Conservation (phyloP, 2,329 filamentous ascomycete genomes). For the Ambrosiella beaveri region DNA sequence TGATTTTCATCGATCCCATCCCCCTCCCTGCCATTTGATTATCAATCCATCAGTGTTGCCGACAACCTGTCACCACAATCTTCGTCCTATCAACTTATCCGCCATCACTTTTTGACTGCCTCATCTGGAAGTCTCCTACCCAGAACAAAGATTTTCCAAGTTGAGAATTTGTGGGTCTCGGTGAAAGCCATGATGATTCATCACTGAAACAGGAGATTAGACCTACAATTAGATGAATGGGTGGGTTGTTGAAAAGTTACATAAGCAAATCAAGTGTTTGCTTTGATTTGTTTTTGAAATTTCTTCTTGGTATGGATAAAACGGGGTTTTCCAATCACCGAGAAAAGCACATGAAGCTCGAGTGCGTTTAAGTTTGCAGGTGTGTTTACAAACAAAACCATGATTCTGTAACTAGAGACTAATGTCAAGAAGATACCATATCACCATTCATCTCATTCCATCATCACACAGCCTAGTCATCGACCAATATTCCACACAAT, state of each 20-base stretch:
- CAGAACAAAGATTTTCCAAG: not conserved
- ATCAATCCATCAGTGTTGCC: too few relatives aligned
- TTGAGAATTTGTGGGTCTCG: not conserved
- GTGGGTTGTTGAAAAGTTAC: not conserved
- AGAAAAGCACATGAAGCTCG: too few relatives aligned
- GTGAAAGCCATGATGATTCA: not conserved
- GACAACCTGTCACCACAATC: too few relatives aligned
- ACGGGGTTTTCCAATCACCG: too few relatives aligned
- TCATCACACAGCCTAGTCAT: not conserved
- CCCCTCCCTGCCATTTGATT: too few relatives aligned
- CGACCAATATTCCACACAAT: not conserved
- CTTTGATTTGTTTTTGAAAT: not conserved
- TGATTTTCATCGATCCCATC: too few relatives aligned
- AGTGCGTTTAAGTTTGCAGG: too few relatives aligned
- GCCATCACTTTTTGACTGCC: too few relatives aligned
- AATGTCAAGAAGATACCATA: not conserved
- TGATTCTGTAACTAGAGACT: not conserved
- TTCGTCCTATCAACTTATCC: too few relatives aligned
- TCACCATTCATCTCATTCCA: not conserved
- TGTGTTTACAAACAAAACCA: too few relatives aligned
- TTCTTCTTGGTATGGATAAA: not conserved
- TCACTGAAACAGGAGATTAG: not conserved
- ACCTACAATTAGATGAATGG: not conserved
- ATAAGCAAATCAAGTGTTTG: not conserved
- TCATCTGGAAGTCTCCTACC: not conserved